These are phyloP conservation scores for Lepiota brunneoincarnata DNA, from an alignment of 768 basidiomycete species.

Conservation along the genomic window DNA sequence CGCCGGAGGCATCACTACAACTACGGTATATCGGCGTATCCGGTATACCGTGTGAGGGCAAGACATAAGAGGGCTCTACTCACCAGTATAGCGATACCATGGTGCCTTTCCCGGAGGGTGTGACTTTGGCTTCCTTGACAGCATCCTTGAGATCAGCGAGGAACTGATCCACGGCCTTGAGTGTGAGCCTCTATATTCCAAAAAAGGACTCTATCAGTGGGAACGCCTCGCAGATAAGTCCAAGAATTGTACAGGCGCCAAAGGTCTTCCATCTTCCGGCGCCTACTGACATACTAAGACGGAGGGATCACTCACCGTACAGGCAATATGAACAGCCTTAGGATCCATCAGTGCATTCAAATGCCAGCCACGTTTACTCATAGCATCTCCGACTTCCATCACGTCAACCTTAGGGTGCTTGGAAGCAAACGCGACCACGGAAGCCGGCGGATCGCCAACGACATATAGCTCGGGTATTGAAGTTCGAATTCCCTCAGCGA, in stretches of 20 bases:
- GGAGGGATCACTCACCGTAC: slow-evolving; percentile 61
- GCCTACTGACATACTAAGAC: background rate
- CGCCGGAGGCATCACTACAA: background rate
- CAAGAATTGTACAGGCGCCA: background rate
- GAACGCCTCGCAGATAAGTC: background rate
- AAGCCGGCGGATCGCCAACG: slow-evolving; percentile 86
- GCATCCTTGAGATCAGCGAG: slow-evolving; percentile 81
- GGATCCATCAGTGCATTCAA: slow-evolving; percentile 81
- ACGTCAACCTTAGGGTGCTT: slow-evolving; percentile 61
- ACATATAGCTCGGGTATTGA: slow-evolving; percentile 84
- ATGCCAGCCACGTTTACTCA: slow-evolving; percentile 89
- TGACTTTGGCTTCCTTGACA: slow-evolving; percentile 65
- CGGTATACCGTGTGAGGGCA: background rate
- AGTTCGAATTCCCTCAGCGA: slow-evolving; percentile 61
- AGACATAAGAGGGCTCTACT: slow-evolving; percentile 23
- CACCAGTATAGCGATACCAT: slow-evolving; percentile 95
- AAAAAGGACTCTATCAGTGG: slow-evolving; percentile 4
- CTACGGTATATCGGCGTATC: background rate
- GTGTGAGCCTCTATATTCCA: slow-evolving; percentile 66
- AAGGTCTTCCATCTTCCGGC: background rate
- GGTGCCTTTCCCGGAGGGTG: slow-evolving; percentile 69
- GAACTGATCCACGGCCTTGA: slow-evolving; percentile 71
- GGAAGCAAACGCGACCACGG: slow-evolving; percentile 86
- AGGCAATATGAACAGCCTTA: slow-evolving; percentile 87
- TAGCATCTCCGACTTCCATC: slow-evolving; percentile 88